A percentile compares a stretch with the other conserved stretches of the same genome.
phyloP scores from a whole-genome alignment of 192 early-diverging fungal genomes.

The Jimgerdemannia lactiflua region DNA sequence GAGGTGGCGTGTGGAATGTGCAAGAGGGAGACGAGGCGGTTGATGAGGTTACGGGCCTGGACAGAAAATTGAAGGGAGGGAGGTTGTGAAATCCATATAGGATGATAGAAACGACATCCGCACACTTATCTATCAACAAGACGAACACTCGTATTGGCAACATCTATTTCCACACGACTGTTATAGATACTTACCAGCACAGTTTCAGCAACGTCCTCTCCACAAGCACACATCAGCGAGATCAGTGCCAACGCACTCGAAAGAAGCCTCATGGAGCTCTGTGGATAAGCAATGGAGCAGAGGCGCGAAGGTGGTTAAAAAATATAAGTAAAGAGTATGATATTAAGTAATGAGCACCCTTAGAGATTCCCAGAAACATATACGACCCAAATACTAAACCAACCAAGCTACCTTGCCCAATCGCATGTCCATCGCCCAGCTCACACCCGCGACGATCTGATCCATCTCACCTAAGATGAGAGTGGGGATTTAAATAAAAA shows the following conservation, averaged over 20 bases:
- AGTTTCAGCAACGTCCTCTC: constrained; percentile 10
- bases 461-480: constrained; percentile 8
- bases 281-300: not conserved
- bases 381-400: not conserved
- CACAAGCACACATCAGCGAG: constrained; percentile 18
- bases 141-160: no score
- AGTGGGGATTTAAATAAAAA: not conserved
- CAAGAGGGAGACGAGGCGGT: constrained; percentile 9
- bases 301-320: no score
- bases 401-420: constrained; percentile 17
- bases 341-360: no score
- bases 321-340: no score
- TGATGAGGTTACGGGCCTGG: not conserved
- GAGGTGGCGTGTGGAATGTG: constrained; percentile 6
- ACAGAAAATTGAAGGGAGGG: not conserved
- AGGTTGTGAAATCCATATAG: no score
- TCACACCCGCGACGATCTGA: constrained; percentile 2
- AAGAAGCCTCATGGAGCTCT: constrained; percentile 20
- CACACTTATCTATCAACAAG: no score
- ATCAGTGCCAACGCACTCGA: constrained; percentile 15
- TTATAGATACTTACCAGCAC: constrained; percentile 10
- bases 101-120: no score
- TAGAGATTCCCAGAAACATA: no score
- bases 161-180: not conserved
- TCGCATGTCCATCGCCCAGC: constrained; percentile 12